Base-by-base conservation (phyloP, 257 asterid species). In the Cinchona pubescens region DNA sequence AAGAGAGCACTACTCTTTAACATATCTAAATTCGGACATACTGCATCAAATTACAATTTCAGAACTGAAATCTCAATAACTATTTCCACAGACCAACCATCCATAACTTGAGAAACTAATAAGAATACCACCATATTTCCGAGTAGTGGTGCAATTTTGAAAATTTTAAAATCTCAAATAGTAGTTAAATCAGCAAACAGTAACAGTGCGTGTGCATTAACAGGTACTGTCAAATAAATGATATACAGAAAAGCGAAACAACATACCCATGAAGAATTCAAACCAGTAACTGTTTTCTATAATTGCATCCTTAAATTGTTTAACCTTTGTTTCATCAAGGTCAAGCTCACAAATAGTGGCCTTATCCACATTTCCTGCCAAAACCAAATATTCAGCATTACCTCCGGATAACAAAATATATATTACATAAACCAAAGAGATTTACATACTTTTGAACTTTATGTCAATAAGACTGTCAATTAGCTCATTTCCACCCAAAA, bases 401-500 rank as follows among this genome's bases (percentile, higher is more conserved):
- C 48, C 40, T 38, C 40, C 63, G 25, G 16, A 45, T 43, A 73
- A 68, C 48, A 67, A 83, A 11, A 58, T 67, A 60, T 49, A 37
- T n/a, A 67, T 8, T 10, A 69, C 35, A 67, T 45, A 51, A 73
- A 64, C 65, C 16, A 61, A 59, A 67, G 49, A 67, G 51, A 59
- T 59, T 4, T 32, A 81, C 88, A 45, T 90, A 94, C 98, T 90
- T 82, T 83, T 88, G 75, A 85, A 94, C 78, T 90, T 92, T 80
- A 94, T 90, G 76, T 86, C 88, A 70, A 94, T 85, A 79, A 89
- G 91, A 83, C 98, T 90, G 79, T 94, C 97, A 72, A 94, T 94
- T 69, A 94, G 98, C 85, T 94, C 98, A 79, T 94, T 94, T 86
- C 98, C 98, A 65, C 97, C 98, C 74, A 94, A 88, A 68, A 94